These are phyloP conservation scores for Mycena kentingensis DNA, from an alignment of 768 basidiomycete genomes.

Conservation along the genomic window DNA sequence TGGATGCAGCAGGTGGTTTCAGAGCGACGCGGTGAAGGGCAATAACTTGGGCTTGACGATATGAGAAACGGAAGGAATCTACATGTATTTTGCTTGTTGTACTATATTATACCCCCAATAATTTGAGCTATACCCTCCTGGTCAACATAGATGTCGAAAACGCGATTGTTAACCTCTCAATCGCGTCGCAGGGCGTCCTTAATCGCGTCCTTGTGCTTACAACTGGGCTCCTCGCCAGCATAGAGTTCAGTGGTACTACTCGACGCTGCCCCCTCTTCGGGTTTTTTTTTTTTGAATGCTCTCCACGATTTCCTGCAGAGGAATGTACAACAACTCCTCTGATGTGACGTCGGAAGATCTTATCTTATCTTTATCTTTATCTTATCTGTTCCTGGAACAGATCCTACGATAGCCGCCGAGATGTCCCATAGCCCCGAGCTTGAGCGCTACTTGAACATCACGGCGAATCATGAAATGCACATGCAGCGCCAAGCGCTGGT, in stretches of 20 bases:
- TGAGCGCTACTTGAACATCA: no score
- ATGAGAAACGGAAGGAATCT: neutral
- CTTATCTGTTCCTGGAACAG: neutral
- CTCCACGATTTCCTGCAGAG: conserved; percentile 44
- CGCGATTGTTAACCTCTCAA: conserved; percentile 54
- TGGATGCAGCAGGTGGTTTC: conserved; percentile 74
- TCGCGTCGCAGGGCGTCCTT: conserved; percentile 55
- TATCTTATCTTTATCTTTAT: neutral
- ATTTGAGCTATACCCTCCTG: no score
- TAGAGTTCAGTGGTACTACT: conserved; percentile 65
- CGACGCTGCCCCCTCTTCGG: conserved; percentile 53
- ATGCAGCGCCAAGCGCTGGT: no score
- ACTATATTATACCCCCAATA: neutral
- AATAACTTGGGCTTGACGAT: conserved; percentile 1
- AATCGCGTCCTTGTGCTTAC: conserved; percentile 57
- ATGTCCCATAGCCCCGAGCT: no score
- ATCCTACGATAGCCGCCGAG: no score
- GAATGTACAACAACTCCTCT: neutral
- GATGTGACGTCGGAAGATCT: neutral
- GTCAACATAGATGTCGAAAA: conserved; percentile 27
- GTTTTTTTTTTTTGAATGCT: conserved; percentile 50
- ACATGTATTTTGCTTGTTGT: neutral
- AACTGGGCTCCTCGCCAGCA: conserved; percentile 69
- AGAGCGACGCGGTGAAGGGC: conserved; percentile 54
- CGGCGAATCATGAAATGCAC: no score